Base-by-base conservation (phyloP, 2,329 filamentous ascomycete genomes). In the Alternaria postmessia region DNA sequence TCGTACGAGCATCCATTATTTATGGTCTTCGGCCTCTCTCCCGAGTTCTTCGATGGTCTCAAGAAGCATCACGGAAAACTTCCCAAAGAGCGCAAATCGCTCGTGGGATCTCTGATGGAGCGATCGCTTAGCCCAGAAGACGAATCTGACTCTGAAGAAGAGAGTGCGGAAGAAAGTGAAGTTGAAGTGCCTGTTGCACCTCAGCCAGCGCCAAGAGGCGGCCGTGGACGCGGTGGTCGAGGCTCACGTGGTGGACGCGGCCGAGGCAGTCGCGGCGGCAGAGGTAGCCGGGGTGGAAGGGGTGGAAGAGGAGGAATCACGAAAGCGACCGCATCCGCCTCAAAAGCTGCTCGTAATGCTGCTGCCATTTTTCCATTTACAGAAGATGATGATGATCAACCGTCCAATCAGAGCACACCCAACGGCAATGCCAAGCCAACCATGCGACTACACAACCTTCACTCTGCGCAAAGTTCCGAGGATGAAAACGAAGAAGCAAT, bases 321-420 rank as follows among this genome's bases (percentile, higher is more conserved):
- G n/a, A 70, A 65, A 67, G 59, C 56, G 4, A 53, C 63, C n/a
- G 73, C 75, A 54, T 75, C 71, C 43, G 55, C 64, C 56, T 71
- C 67, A 32, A 74, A 75, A 57, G 67, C 67, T 51, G 64, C 71
- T 65, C 76, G 77, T 55, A 73, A 64, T 68, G 69, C 72, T 66
- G 68, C 71, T 61, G 66, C 73, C 51, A 67, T 66, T 54, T 74
- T 74, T 70, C 68, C 72, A 43, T 70, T 76, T 66, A 68, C 69
- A 60, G 75, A 78, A 67, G 72, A 72, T 34, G 75, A 75, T 51
- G 73, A 77, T 62, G 75, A 77, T 51, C 65, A 68, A 54, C 61
- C 66, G 57, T 73, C 76, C 70, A 77, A 77, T 75, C 70, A 77
- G 59, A 67, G 62, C 22, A 75, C 75, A 43, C 67, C 71, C 47